Conservation (phyloP, 208 protist species). For the Trypanosoma avium region DNA sequence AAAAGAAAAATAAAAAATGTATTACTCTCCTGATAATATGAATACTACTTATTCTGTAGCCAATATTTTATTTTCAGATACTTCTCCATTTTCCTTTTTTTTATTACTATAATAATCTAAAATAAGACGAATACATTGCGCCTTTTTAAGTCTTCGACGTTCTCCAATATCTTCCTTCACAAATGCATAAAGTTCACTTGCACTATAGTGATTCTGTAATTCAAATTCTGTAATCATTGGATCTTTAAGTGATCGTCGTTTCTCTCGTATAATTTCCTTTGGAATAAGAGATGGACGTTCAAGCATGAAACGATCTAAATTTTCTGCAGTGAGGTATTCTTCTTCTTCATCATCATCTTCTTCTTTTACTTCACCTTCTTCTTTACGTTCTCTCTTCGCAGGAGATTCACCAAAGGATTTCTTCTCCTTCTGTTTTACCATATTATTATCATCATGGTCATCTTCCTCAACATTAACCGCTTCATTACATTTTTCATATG, state of each 20-base stretch:
- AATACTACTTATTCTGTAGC: background rate
- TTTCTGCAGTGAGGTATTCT: constrained; percentile 70
- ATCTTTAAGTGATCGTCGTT: constrained; percentile 46
- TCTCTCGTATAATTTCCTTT: constrained; percentile 45
- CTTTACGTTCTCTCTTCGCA: constrained; percentile 9
- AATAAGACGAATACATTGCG: constrained; percentile 20
- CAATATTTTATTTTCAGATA: background rate
- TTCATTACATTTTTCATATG: constrained; percentile 76
- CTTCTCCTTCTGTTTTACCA: background rate
- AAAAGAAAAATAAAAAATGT: too few species aligned
- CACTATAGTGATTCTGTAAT: constrained; percentile 78
- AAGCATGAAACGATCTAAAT: constrained; percentile 68
- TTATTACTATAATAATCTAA: constrained; percentile 12
- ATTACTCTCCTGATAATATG: too few species aligned
- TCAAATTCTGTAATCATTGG: constrained; percentile 70
- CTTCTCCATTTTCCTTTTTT: background rate
- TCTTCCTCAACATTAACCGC: constrained; percentile 38
- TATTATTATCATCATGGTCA: background rate
- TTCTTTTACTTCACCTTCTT: constrained; percentile 30
- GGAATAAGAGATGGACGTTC: constrained; percentile 64
- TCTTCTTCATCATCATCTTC: constrained; percentile 45
- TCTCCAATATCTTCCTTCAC: constrained; percentile 36
- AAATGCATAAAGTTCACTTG: constrained; percentile 48
- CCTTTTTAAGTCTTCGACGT: constrained; percentile 14
- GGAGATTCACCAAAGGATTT: background rate